Conservation (phyloP, 352 stramenopile species). For the Peronosclerospora sorghi region DNA sequence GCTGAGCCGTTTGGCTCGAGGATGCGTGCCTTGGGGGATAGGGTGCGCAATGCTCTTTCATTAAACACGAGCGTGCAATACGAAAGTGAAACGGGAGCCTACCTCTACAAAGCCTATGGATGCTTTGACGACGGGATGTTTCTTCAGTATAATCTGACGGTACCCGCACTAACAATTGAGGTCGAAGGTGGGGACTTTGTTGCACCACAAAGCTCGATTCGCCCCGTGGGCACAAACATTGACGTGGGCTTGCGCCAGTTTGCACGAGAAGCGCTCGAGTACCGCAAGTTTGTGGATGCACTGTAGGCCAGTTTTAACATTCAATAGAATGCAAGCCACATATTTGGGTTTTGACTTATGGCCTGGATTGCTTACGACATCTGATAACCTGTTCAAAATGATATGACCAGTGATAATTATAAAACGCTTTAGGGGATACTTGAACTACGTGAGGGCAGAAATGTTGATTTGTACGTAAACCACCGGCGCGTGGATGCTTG, state of each 20-base stretch:
- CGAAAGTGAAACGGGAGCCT: constrained; percentile 35
- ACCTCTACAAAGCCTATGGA: constrained; percentile 56
- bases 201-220: constrained; percentile 46
- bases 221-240: constrained; percentile 37
- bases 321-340: too few relatives aligned
- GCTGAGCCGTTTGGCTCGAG: constrained; percentile 39
- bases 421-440: too few relatives aligned
- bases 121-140: constrained; percentile 62
- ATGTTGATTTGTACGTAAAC: too few relatives aligned
- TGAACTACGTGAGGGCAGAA: too few relatives aligned
- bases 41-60: constrained; percentile 38
- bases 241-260: constrained; percentile 50
- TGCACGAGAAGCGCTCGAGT: constrained; percentile 35
- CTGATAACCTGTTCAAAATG: too few relatives aligned
- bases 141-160: constrained; percentile 44
- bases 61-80: constrained; percentile 29
- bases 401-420: too few relatives aligned
- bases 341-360: too few relatives aligned
- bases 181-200: constrained; percentile 61
- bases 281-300: constrained; percentile 29
- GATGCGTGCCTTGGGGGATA: constrained; percentile 33
- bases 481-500: too few relatives aligned
- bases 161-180: constrained; percentile 58
- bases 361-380: too few relatives aligned
- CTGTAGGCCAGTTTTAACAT: constrained; percentile 8